Evolutionary conservation across 2,329 filamentous ascomycete genomes (phyloP).

Genomic region (Corniculantispora saksenae): DNA sequence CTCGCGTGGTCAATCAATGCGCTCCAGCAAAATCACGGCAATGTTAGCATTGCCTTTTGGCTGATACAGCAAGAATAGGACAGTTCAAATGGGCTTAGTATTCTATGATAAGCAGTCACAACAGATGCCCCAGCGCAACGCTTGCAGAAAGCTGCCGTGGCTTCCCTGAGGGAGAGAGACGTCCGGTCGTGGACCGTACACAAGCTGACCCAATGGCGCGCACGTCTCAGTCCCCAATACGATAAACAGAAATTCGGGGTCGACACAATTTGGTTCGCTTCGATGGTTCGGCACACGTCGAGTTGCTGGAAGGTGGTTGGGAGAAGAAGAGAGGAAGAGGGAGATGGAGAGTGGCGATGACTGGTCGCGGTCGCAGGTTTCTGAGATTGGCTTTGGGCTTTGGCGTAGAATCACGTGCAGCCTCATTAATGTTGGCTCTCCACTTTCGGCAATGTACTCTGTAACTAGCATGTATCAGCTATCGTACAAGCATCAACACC

Average conservation of each 20-base stretch:
- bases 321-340: neutral
- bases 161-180: neutral
- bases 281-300: constrained; percentile 7
- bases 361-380: constrained; percentile 2
- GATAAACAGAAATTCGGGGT: neutral
- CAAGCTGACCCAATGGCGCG: neutral
- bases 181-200: neutral
- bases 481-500: too few relatives aligned
- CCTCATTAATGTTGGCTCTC: neutral
- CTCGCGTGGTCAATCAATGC: constrained; percentile 14
- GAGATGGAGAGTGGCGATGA: neutral
- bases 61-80: constrained; percentile 9
- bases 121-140: constrained; percentile 5
- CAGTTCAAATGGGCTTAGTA: constrained; percentile 16
- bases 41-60: constrained; percentile 16
- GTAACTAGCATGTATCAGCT: neutral
- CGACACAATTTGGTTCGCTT: neutral
- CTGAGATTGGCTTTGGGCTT: neutral
- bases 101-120: constrained; percentile 17
- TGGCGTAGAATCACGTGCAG: constrained; percentile 10
- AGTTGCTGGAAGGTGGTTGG: neutral
- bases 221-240: neutral
- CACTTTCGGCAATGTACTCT: neutral
- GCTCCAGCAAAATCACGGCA: constrained; percentile 13
- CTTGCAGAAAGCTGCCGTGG: constrained; percentile 4